phyloP scores from a whole-genome alignment of 2,329 filamentous ascomycete genomes.

The Teratosphaeria zuluensis region DNA sequence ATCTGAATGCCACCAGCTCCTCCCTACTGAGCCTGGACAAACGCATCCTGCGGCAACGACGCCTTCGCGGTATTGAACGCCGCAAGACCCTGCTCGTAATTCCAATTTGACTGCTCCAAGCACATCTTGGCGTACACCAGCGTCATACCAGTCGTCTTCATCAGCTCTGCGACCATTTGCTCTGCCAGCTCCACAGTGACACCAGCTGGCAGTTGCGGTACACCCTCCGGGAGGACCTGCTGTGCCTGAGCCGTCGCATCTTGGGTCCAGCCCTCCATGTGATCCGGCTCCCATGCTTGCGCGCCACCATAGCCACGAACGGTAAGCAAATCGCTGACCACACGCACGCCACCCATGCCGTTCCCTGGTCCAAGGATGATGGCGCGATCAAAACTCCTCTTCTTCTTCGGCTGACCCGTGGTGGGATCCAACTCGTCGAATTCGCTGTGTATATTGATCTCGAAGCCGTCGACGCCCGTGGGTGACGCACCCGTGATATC shows the following conservation, averaged over 20 bases:
- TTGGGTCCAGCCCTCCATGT: conserved; percentile 17
- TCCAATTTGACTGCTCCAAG: conserved; percentile 68
- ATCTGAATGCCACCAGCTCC: not conserved
- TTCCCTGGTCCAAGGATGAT: conserved; percentile 67
- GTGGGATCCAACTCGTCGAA: conserved; percentile 62
- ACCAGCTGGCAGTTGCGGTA: conserved; percentile 17
- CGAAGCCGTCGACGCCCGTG: conserved; percentile 64
- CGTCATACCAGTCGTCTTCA: conserved; percentile 70
- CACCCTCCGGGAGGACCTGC: not conserved
- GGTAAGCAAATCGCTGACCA: conserved; percentile 70
- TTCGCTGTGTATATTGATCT: conserved; percentile 72
- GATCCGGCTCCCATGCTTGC: conserved; percentile 41
- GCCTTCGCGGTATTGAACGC: conserved; percentile 68
- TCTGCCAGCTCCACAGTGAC: conserved; percentile 23
- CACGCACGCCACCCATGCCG: conserved; percentile 55
- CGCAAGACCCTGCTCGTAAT: conserved; percentile 62
- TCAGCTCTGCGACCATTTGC: conserved; percentile 61
- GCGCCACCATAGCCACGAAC: conserved; percentile 57
- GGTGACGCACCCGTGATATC: conserved; percentile 56
- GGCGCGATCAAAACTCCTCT: conserved; percentile 69
- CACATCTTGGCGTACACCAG: conserved; percentile 71
- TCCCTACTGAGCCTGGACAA: conserved; percentile 8
- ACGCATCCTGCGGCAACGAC: conserved; percentile 34
- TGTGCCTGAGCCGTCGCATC: conserved; percentile 5
- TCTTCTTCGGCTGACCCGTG: conserved; percentile 45